Evolutionary conservation across 2,329 filamentous ascomycete genomes (phyloP).

Genomic region (Tolypocladium amazonense): DNA sequence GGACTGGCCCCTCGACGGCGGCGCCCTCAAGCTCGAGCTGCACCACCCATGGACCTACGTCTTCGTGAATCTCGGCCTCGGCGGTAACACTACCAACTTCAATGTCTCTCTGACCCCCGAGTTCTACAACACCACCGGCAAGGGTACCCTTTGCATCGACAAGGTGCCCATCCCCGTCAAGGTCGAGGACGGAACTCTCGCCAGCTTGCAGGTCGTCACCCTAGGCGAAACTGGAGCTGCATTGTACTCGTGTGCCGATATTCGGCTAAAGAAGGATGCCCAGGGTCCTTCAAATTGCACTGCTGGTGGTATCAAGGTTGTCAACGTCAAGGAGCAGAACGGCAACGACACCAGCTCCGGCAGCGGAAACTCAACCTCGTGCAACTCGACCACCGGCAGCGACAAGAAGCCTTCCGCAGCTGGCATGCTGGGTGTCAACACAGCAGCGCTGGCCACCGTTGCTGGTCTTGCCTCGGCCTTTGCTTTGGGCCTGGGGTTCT

Average conservation of each 20-base stretch:
- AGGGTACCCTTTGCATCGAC: slow-evolving; percentile 57
- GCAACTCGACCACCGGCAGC: neutral
- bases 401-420: slow-evolving; percentile 10
- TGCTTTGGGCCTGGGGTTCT: slow-evolving; percentile 24
- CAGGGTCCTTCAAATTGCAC: slow-evolving; percentile 28
- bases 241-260: slow-evolving; percentile 68
- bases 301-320: slow-evolving; percentile 30
- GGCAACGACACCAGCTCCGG: slow-evolving; percentile 7
- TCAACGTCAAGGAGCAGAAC: slow-evolving; percentile 18
- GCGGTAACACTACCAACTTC: slow-evolving; percentile 47
- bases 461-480: slow-evolving; percentile 28
- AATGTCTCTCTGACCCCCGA: slow-evolving; percentile 55
- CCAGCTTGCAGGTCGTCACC: slow-evolving; percentile 60
- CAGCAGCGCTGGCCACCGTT: slow-evolving; percentile 19
- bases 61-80: slow-evolving; percentile 42
- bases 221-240: slow-evolving; percentile 46
- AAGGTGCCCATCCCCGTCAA: slow-evolving; percentile 44
- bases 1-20: slow-evolving; percentile 42
- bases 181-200: slow-evolving; percentile 49
- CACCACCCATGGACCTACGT: slow-evolving; percentile 43
- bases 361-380: slow-evolving; percentile 5
- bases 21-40: slow-evolving; percentile 35
- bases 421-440: slow-evolving; percentile 11
- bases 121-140: slow-evolving; percentile 47
- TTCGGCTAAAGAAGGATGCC: slow-evolving; percentile 49